Base-by-base conservation (phyloP, 1,284 basidiomycete genomes). In the Ceratobasidium sp. region DNA sequence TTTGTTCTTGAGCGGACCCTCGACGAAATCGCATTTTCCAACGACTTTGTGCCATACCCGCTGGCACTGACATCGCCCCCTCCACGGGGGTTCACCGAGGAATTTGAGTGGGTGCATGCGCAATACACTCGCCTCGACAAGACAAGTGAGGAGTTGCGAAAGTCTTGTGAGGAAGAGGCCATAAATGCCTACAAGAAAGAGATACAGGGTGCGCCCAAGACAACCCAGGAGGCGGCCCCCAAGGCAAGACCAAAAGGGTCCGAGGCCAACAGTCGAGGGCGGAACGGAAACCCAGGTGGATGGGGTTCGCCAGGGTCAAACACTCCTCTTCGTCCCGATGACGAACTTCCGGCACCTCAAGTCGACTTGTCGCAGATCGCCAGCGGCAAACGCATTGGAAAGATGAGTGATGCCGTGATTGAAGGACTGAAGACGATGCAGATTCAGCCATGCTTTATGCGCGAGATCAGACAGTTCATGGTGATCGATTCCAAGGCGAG, bases 381-480 rank as follows among this genome's bases (percentile, higher is more conserved):
- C 11, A 59, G 43, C 41, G 54, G 31, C 24, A 19, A 43, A 22
- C 56, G 54, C 11, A 59, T 71, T 16, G 24, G 22, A 31, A 41
- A 58, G 19, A 14, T 71, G 54, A 59, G 68, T 37, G 56, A 71
- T 37, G 54, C 37, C 2, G 68, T 71, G n/a, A 71, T 71, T 31
- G 41, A 59, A 14, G 68, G 68, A 1, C 68, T 71, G 16, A 46
- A 59, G 56, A 48, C 39, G 41, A 58, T 71, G 53, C 68, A 71
- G 29, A 49, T 71, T 24, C 68, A 71, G 43, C 68, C 68, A 22
- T 71, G 68, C 27, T 71, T 71, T 49, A 71, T 71, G 68, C 37
- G 39, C 8, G 68, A 71, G 54, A 46, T 59, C 29, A 22, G 68
- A 27, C 68, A 54, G 39, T 71, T 71, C 48, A 37, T 71, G 3